Conservation (phyloP, 1,284 basidiomycete genomes). For the Rhodotorula sp. region DNA sequence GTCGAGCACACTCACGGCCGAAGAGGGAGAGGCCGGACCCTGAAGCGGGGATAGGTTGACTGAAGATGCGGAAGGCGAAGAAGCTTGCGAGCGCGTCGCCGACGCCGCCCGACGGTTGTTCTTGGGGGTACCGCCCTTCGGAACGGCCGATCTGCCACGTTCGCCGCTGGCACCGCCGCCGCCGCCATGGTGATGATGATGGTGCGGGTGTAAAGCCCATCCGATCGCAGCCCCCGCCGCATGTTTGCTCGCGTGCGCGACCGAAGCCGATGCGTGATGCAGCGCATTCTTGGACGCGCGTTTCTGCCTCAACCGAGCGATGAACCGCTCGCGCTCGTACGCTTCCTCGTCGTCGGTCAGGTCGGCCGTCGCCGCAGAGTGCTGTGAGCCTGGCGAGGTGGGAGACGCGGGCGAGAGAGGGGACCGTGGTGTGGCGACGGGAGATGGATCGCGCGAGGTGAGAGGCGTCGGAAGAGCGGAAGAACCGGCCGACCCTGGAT, state of each 20-base stretch:
- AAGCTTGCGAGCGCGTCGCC: slow-evolving; percentile 5
- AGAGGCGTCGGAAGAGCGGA: slow-evolving; percentile 12
- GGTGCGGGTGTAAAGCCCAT: not conserved
- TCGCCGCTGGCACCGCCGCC: not conserved
- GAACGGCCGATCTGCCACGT: not conserved
- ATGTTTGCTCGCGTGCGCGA: slow-evolving; percentile 9
- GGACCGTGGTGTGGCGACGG: not conserved
- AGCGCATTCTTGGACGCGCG: slow-evolving; percentile 22
- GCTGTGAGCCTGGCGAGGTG: not conserved
- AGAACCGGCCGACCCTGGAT: slow-evolving; percentile 1
- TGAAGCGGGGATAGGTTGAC: not conserved
- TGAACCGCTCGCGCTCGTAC: slow-evolving; percentile 40
- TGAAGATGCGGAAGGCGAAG: not conserved
- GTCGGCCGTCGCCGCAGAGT: not conserved
- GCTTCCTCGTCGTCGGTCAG: slow-evolving; percentile 37
- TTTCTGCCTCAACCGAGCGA: slow-evolving; percentile 28
- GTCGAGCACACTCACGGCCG: not conserved
- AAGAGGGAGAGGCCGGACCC: not conserved
- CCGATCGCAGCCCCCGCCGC: not conserved
- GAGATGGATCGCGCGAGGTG: not conserved
- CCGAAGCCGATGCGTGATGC: slow-evolving; percentile 8
- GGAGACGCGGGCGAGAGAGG: not conserved
- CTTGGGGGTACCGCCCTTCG: slow-evolving; percentile 1
- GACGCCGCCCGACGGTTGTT: slow-evolving; percentile 5
- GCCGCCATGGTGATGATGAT: not conserved